Evolutionary conservation across 2,329 filamentous ascomycete genomes (phyloP).

Genomic region (Cladophialophora bantiana): DNA sequence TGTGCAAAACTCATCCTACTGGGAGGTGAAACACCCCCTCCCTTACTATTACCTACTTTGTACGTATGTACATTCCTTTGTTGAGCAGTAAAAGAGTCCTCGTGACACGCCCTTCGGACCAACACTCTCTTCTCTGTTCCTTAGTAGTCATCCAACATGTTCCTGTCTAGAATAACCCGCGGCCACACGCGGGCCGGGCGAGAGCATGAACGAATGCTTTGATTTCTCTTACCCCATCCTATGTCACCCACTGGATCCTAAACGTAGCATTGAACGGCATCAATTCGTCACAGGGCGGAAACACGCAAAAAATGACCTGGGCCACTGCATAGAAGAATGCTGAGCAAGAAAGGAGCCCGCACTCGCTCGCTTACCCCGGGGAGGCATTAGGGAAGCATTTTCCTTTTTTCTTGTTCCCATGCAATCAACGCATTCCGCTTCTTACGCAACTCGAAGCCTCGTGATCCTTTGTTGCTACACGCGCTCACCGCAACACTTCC

Average conservation of each 20-base stretch:
- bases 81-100: too few relatives aligned
- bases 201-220: background rate
- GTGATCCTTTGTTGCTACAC: background rate
- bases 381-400: background rate
- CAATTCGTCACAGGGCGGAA: conserved; percentile 17
- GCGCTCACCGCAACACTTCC: background rate
- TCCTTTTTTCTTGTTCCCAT: background rate
- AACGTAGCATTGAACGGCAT: conserved; percentile 12
- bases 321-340: background rate
- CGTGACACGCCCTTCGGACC: too few relatives aligned
- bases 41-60: too few relatives aligned
- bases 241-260: background rate
- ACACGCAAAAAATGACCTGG: background rate
- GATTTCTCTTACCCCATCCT: conserved; percentile 19
- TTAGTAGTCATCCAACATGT: too few relatives aligned
- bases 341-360: background rate
- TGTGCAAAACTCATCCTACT: too few relatives aligned
- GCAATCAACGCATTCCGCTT: background rate
- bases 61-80: too few relatives aligned
- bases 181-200: background rate
- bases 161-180: too few relatives aligned
- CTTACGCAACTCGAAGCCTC: background rate
- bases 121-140: too few relatives aligned
- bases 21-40: too few relatives aligned
- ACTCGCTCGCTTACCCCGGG: conserved; percentile 13